phyloP scores from a whole-genome alignment of 2,329 filamentous ascomycete genomes.

The Cladosporium phlei region DNA sequence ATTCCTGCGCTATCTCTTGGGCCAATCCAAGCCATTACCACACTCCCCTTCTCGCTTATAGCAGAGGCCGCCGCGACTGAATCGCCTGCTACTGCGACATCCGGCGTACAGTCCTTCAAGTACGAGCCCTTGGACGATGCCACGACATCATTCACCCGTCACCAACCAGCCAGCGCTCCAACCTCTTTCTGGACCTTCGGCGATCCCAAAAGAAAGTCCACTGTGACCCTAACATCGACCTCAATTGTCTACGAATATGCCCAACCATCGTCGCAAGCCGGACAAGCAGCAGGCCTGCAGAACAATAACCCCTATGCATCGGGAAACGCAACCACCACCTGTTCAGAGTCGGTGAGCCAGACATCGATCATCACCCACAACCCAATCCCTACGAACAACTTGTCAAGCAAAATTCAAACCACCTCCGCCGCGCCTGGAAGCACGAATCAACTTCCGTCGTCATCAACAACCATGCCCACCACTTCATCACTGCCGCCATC shows the following conservation, averaged over 20 bases:
- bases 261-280: neutral
- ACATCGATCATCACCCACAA: neutral
- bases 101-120: too few relatives aligned
- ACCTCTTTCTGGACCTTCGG: constrained; percentile 3
- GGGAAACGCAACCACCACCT: neutral
- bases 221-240: neutral
- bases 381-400: neutral
- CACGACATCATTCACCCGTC: too few relatives aligned
- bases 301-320: too few relatives aligned
- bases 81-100: neutral
- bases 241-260: neutral
- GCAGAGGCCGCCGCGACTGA: neutral
- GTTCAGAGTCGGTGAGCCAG: too few relatives aligned
- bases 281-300: neutral
- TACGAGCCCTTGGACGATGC: too few relatives aligned
- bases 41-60: neutral
- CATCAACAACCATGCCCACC: neutral
- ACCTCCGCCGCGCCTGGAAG: neutral
- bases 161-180: neutral
- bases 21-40: constrained; percentile 1
- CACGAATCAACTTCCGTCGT: neutral
- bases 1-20: neutral
- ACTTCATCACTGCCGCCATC: neutral
- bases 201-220: neutral
- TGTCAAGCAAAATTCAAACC: neutral